These are phyloP conservation scores for Globisporangium nunn DNA, from an alignment of 352 stramenopile species.

Conservation along the genomic window DNA sequence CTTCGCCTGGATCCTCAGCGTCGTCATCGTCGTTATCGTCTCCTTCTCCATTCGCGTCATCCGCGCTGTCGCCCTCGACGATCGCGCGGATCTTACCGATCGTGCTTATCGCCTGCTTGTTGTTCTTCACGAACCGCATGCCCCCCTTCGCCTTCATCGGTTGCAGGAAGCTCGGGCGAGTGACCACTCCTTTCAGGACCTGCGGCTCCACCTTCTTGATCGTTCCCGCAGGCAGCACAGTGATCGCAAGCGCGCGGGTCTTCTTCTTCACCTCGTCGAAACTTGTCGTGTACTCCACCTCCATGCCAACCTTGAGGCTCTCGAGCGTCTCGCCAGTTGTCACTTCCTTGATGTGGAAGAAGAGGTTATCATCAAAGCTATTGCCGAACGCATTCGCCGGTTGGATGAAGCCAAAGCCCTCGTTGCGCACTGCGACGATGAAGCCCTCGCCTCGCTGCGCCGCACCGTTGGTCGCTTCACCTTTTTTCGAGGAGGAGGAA, in stretches of 20 bases:
- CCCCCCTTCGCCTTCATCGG: constrained; percentile 25
- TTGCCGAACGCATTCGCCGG: constrained; percentile 22
- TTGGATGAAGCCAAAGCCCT: constrained; percentile 78
- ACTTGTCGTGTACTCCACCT: constrained; percentile 53
- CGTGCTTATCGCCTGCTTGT: constrained; percentile 36
- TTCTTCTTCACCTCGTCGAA: constrained; percentile 78
- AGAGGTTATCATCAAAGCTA: constrained; percentile 53
- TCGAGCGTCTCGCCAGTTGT: constrained; percentile 36
- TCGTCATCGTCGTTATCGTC: constrained; percentile 14
- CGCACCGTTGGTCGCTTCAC: constrained; percentile 6
- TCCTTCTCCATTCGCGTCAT: constrained; percentile 7
- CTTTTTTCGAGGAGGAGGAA: constrained; percentile 10
- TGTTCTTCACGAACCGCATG: constrained; percentile 26
- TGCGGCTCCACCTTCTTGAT: constrained; percentile 38
- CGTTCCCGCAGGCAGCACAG: constrained; percentile 46
- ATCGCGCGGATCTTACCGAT: constrained; percentile 46
- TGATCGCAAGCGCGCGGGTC: constrained; percentile 37
- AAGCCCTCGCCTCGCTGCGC: constrained; percentile 41
- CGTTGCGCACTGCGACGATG: constrained; percentile 50
- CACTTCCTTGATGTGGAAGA: constrained; percentile 79
- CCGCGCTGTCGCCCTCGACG: background rate
- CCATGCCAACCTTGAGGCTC: constrained; percentile 63
- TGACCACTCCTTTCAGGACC: constrained; percentile 42
- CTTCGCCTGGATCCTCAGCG: constrained; percentile 9
- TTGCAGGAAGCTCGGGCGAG: constrained; percentile 52